Evolutionary conservation across 768 basidiomycete genomes (phyloP).

Genomic region (Collybia nuda): DNA sequence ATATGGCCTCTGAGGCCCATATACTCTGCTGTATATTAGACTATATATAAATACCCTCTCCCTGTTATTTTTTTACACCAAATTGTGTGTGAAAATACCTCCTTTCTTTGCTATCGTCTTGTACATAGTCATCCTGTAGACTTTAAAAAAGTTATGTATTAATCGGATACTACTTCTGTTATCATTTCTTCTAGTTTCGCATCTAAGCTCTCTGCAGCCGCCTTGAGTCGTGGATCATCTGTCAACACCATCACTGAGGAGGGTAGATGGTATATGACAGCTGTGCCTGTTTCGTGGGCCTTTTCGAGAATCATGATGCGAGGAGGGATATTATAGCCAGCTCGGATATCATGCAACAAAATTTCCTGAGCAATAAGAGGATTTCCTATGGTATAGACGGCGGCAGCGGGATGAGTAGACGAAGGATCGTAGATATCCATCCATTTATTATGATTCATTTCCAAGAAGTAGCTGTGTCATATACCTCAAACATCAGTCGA

Average conservation of each 20-base stretch:
- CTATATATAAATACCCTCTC: no score
- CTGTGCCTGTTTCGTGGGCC: slow-evolving; percentile 22
- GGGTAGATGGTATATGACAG: slow-evolving; percentile 33
- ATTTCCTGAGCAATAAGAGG: slow-evolving; percentile 35
- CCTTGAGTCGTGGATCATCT: slow-evolving; percentile 14
- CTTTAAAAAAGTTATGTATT: background rate
- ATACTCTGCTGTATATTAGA: no score
- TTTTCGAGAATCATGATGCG: slow-evolving; percentile 31
- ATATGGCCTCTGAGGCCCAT: no score
- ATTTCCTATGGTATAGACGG: slow-evolving; percentile 40
- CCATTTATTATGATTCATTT: slow-evolving; percentile 35
- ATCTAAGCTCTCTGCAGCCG: slow-evolving; percentile 20
- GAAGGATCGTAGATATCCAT: slow-evolving; percentile 28
- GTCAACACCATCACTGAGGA: slow-evolving; percentile 27
- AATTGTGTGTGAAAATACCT: no score
- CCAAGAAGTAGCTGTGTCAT: slow-evolving; percentile 37
- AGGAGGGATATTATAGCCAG: slow-evolving; percentile 31
- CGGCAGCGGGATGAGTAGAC: slow-evolving; percentile 24
- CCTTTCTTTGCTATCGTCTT: no score
- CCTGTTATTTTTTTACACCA: no score
- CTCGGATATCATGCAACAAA: slow-evolving; percentile 26
- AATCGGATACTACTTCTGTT: background rate
- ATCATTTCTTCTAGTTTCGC: slow-evolving; percentile 13
- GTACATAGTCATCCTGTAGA: no score
- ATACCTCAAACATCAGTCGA: background rate